Conservation (phyloP, 257 asterid species). For the Gentiana straminea region DNA sequence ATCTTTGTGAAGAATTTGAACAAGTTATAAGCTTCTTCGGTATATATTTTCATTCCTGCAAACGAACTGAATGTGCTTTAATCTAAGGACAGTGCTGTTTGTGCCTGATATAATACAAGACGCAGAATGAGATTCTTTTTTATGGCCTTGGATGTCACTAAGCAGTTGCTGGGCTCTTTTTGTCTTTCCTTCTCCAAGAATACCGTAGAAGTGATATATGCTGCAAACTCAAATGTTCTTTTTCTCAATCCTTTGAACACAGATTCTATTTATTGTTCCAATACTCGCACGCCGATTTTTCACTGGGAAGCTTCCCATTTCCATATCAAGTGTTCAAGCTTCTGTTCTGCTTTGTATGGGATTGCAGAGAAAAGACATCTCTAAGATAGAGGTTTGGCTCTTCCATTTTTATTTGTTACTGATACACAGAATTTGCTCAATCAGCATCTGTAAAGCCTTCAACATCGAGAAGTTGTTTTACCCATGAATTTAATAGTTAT, state of each 20-base stretch:
- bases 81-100: no score
- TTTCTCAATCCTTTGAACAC: conserved; percentile 12
- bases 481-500: no score
- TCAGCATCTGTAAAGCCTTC: no score
- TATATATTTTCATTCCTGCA: no score
- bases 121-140: background rate
- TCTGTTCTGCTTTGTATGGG: conserved; percentile 87
- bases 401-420: background rate
- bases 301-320: conserved; percentile 69
- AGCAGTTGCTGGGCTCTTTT: background rate
- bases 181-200: background rate
- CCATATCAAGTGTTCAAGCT: conserved; percentile 67
- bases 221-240: background rate
- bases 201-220: background rate
- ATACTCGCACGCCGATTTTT: conserved; percentile 53
- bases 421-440: no score
- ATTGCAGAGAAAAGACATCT: conserved; percentile 62
- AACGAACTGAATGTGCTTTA: no score
- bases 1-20: no score
- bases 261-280: conserved; percentile 53
- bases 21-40: no score
- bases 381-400: conserved; percentile 51
- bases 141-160: background rate
- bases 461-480: no score
- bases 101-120: background rate